Percentiles rank a stretch among this genome's conserved stretches.
Conservation (phyloP, 352 stramenopile genomes). For the Phytophthora agathidicida region DNA sequence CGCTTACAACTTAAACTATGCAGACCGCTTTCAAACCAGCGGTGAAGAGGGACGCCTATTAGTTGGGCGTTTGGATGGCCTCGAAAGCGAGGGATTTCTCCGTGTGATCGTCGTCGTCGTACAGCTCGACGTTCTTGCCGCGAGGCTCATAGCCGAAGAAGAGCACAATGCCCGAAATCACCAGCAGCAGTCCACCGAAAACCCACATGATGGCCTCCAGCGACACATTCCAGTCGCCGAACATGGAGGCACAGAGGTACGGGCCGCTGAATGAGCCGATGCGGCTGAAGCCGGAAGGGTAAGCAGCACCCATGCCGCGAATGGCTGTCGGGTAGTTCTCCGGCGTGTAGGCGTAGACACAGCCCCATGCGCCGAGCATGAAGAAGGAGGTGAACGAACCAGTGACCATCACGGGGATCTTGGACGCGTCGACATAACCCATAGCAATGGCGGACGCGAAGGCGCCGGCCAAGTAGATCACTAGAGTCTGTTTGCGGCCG, state of each 20-base stretch:
- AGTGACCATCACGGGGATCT: constrained; percentile 49
- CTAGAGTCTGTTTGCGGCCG: constrained; percentile 59
- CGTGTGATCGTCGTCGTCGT: constrained; percentile 28
- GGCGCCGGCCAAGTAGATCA: constrained; percentile 52
- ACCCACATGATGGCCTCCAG: constrained; percentile 76
- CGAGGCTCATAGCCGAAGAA: constrained; percentile 74
- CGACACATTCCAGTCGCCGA: constrained; percentile 56
- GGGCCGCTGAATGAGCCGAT: constrained; percentile 70
- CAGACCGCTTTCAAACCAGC: constrained; percentile 19
- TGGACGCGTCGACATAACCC: constrained; percentile 57
- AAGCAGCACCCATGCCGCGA: constrained; percentile 69
- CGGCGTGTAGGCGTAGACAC: constrained; percentile 74
- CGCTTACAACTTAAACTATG: constrained; percentile 22
- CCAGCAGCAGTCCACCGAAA: constrained; percentile 64
- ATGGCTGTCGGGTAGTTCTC: constrained; percentile 81
- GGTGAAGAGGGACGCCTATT: constrained; percentile 10
- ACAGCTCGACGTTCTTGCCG: constrained; percentile 70
- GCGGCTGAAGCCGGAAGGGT: constrained; percentile 67
- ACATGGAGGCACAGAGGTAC: constrained; percentile 71
- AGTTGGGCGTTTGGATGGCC: constrained; percentile 33
- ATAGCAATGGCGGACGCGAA: constrained; percentile 62
- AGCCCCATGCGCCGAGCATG: constrained; percentile 69
- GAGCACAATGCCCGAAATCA: constrained; percentile 55
- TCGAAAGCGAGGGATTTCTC: constrained; percentile 32
- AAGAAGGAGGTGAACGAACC: constrained; percentile 71